Conservation (phyloP, 805 yeast species). For the Kazachstania psychrophila region DNA sequence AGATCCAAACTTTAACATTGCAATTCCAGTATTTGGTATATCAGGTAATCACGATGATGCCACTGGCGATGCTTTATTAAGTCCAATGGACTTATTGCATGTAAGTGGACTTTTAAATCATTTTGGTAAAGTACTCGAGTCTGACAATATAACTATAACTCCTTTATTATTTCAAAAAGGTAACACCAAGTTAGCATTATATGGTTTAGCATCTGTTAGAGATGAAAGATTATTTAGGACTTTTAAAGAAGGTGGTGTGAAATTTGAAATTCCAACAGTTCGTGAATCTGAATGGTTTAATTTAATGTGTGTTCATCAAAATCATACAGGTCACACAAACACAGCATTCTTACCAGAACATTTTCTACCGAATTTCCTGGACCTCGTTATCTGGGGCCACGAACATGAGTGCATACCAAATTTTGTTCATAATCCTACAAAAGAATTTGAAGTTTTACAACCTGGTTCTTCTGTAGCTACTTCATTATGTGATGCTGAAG, state of each 20-base stretch:
- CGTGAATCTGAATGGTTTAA: conserved; percentile 68
- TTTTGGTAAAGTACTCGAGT: conserved; percentile 73
- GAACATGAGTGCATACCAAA: conserved; percentile 88
- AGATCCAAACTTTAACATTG: conserved; percentile 81
- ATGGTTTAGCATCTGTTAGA: conserved; percentile 80
- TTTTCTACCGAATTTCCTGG: conserved; percentile 71
- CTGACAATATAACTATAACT: conserved; percentile 60
- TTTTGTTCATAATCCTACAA: conserved; percentile 43
- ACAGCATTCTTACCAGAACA: conserved; percentile 79
- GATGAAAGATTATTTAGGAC: conserved; percentile 82
- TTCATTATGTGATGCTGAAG: conserved; percentile 76
- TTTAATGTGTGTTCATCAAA: conserved; percentile 83
- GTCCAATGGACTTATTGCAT: conserved; percentile 78
- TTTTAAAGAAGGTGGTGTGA: conserved; percentile 71
- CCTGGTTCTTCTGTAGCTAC: conserved; percentile 96
- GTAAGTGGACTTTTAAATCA: conserved; percentile 81
- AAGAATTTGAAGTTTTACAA: conserved; percentile 71
- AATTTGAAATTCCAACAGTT: conserved; percentile 60
- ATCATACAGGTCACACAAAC: conserved; percentile 71
- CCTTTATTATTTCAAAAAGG: conserved; percentile 85
- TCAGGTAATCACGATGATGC: conserved; percentile 97
- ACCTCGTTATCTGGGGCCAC: conserved; percentile 92
- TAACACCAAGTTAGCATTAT: conserved; percentile 67
- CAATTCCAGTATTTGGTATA: conserved; percentile 85
- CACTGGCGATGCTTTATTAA: conserved; percentile 71